These are phyloP conservation scores for Zizania palustris DNA, from an alignment of 202 grass and related monocot species.

Conservation along the genomic window DNA sequence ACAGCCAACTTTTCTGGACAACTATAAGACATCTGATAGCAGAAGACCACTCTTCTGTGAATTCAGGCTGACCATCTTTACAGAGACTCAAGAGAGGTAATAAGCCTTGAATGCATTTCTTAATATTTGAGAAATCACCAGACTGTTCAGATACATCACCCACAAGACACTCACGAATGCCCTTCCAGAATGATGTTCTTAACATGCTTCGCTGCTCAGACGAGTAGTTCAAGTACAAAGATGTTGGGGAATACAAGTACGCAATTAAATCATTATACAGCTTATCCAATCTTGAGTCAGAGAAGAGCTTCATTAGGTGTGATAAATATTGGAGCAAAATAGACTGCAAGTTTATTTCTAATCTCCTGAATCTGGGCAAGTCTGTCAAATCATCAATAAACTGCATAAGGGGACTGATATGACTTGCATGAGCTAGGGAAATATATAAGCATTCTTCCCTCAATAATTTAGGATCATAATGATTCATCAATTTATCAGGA, in stretches of 20 bases:
- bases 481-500: constrained; percentile 38
- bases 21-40: constrained; percentile 66
- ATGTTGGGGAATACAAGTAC: constrained; percentile 57
- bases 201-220: constrained; percentile 61
- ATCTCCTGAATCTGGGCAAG: constrained; percentile 73
- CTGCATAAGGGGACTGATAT: constrained; percentile 67
- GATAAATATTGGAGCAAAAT: constrained; percentile 69
- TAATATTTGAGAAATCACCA: constrained; percentile 46
- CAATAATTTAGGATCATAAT: constrained; percentile 46
- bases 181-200: constrained; percentile 84
- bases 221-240: constrained; percentile 58
- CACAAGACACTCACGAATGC: constrained; percentile 57
- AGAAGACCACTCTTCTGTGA: constrained; percentile 66
- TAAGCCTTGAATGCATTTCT: constrained; percentile 69
- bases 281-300: constrained; percentile 74
- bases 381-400: constrained; percentile 87
- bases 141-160: constrained; percentile 56
- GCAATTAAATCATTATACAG: constrained; percentile 61
- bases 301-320: constrained; percentile 72
- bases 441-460: constrained; percentile 78
- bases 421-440: constrained; percentile 69
- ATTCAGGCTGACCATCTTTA: constrained; percentile 52
- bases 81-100: constrained; percentile 59
- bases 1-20: constrained; percentile 60
- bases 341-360: constrained; percentile 66